These are phyloP conservation scores for Hygrocybe coccinea DNA, from an alignment of 768 basidiomycete genomes.

Conservation along the genomic window DNA sequence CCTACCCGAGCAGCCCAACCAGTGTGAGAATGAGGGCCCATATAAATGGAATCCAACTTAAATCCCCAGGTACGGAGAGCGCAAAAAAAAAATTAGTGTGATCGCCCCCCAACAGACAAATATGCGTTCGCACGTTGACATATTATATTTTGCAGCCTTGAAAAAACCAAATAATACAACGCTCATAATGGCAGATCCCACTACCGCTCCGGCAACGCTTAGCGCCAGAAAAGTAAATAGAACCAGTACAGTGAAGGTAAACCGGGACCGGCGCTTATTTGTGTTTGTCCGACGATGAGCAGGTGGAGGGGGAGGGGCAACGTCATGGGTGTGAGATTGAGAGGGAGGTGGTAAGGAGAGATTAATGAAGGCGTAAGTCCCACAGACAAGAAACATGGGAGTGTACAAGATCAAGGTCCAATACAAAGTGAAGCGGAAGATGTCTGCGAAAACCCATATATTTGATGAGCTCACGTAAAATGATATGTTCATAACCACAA, in stretches of 20 bases:
- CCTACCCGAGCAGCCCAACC: slow-evolving; percentile 39
- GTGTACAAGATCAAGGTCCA: slow-evolving; percentile 51
- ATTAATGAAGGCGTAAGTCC: slow-evolving; percentile 48
- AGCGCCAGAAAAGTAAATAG: slow-evolving; percentile 38
- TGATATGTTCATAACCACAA: background rate
- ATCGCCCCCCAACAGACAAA: slow-evolving; percentile 3
- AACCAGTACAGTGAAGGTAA: slow-evolving; percentile 45
- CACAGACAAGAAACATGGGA: slow-evolving; percentile 46
- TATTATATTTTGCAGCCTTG: slow-evolving; percentile 41
- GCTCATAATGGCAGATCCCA: slow-evolving; percentile 44
- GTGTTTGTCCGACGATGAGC: slow-evolving; percentile 21
- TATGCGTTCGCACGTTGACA: slow-evolving; percentile 44
- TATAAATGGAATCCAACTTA: slow-evolving; percentile 45
- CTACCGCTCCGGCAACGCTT: slow-evolving; percentile 42
- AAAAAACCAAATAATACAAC: slow-evolving; percentile 44
- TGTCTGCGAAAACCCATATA: too few relatives aligned
- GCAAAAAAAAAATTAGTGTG: background rate
- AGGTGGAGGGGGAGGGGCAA: background rate
- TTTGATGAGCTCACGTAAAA: background rate
- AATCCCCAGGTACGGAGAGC: background rate
- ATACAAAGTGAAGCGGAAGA: slow-evolving; percentile 50
- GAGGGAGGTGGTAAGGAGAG: slow-evolving; percentile 48
- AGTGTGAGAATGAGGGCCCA: slow-evolving; percentile 41
- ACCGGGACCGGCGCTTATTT: slow-evolving; percentile 42
- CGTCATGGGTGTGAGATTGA: slow-evolving; percentile 9